These are phyloP conservation scores for Backusella tarrabulga DNA, from an alignment of 192 early-diverging fungal genomes.

Conservation along the genomic window DNA sequence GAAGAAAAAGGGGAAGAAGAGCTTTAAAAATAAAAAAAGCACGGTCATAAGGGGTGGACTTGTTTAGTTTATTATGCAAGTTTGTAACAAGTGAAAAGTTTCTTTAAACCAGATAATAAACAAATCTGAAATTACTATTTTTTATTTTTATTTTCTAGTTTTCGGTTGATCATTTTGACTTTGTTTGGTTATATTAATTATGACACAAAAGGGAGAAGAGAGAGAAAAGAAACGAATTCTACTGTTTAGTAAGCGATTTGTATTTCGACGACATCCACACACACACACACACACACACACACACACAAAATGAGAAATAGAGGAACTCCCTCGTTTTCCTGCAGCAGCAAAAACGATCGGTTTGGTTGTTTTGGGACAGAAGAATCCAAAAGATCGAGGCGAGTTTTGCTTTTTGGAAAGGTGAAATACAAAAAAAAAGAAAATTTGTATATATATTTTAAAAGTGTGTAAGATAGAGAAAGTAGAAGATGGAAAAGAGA, in stretches of 20 bases:
- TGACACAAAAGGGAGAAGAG: neutral
- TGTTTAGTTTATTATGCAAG: neutral
- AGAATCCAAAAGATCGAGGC: neutral
- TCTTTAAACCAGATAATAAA: neutral
- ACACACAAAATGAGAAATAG: neutral
- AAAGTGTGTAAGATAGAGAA: too few species aligned
- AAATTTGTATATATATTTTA: too few species aligned
- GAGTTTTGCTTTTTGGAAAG: neutral
- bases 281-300: neutral
- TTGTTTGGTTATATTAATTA: conserved; percentile 14
- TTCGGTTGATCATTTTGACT: neutral
- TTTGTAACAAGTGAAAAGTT: neutral
- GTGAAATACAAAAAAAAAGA: neutral
- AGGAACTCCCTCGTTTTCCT: neutral
- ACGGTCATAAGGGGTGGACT: neutral
- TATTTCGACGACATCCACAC: conserved; percentile 19
- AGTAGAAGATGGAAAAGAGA: neutral
- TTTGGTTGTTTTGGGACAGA: neutral
- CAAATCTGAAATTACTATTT: neutral
- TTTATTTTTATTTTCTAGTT: neutral
- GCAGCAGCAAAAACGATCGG: neutral
- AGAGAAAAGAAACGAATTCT: neutral
- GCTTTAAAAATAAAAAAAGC: neutral
- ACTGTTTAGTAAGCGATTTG: conserved; percentile 3
- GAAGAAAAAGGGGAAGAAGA: neutral